phyloP scores from a whole-genome alignment of 2,329 filamentous ascomycete genomes.

The Xylaria sp. region DNA sequence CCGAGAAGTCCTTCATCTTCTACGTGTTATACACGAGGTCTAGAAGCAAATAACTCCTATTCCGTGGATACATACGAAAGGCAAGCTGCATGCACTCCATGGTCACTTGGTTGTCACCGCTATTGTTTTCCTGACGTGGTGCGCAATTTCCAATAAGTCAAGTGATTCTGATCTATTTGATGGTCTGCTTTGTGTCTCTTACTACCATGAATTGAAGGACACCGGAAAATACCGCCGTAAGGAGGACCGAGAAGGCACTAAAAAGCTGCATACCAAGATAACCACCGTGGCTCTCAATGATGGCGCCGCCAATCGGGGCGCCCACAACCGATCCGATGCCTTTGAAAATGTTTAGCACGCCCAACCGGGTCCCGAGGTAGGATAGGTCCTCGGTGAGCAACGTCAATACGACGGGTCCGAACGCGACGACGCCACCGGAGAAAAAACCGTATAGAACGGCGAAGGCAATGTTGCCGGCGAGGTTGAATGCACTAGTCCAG shows the following conservation, averaged over 20 bases:
- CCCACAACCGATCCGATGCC: conserved; percentile 51
- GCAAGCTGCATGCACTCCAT: background rate
- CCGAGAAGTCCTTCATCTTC: background rate
- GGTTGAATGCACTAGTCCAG: conserved; percentile 54
- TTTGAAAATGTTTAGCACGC: conserved; percentile 54
- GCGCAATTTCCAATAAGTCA: background rate
- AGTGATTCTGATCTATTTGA: conserved; percentile 10
- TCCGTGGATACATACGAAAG: background rate
- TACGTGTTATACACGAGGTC: background rate
- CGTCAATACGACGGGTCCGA: conserved; percentile 55
- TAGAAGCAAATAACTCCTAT: background rate
- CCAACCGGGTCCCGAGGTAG: conserved; percentile 56
- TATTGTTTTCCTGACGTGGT: background rate
- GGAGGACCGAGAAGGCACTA: conserved; percentile 43
- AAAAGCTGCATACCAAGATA: conserved; percentile 48
- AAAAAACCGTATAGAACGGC: conserved; percentile 59
- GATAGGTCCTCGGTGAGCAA: conserved; percentile 54
- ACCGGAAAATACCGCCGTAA: conserved; percentile 33
- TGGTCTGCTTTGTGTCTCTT: conserved; percentile 1
- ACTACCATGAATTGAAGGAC: conserved; percentile 31
- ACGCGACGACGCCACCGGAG: conserved; percentile 55
- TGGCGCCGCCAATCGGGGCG: conserved; percentile 53
- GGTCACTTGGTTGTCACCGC: background rate
- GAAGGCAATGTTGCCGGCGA: conserved; percentile 54
- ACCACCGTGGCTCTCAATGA: conserved; percentile 43